Percentiles rank a stretch among this genome's conserved stretches.
Evolutionary conservation across 2,329 filamentous ascomycete genomes (phyloP).

Genomic region (Cladosporium sphaerospermum): DNA sequence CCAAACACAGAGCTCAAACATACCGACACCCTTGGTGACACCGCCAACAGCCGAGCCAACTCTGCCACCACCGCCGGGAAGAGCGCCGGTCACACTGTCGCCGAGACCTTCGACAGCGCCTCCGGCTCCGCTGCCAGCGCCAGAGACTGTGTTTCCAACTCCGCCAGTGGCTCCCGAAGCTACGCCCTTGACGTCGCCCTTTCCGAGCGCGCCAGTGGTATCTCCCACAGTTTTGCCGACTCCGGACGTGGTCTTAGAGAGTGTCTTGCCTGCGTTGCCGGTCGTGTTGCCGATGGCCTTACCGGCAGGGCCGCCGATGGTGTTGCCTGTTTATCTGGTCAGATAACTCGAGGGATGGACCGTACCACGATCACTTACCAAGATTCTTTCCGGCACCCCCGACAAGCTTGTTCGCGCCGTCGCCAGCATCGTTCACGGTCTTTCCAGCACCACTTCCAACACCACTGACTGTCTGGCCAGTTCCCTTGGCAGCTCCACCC

Average conservation of each 20-base stretch:
- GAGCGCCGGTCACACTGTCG: conserved; percentile 34
- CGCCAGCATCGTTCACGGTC: conserved; percentile 15
- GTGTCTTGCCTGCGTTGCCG: conserved; percentile 37
- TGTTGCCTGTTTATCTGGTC: conserved; percentile 1
- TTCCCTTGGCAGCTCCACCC: conserved; percentile 16
- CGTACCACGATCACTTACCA: not conserved
- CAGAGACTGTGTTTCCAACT: conserved; percentile 32
- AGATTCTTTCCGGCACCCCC: conserved; percentile 12
- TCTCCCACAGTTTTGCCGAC: conserved; percentile 39
- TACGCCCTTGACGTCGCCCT: conserved; percentile 36
- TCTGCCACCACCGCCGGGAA: conserved; percentile 28
- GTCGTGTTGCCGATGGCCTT: conserved; percentile 35
- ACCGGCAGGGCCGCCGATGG: conserved; percentile 29
- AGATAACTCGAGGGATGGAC: not conserved
- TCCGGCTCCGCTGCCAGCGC: conserved; percentile 24
- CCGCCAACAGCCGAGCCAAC: conserved; percentile 38
- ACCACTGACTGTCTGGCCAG: conserved; percentile 27
- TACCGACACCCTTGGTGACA: conserved; percentile 37
- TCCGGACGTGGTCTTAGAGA: conserved; percentile 35
- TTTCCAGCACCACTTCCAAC: conserved; percentile 21
- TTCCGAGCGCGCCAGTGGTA: conserved; percentile 38
- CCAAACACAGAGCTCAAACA: not conserved
- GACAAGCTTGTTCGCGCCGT: conserved; percentile 9
- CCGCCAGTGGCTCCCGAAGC: conserved; percentile 32
- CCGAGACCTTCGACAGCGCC: conserved; percentile 24